These are phyloP conservation scores for Pichia californica DNA, from an alignment of 805 yeast species.

Conservation along the genomic window DNA sequence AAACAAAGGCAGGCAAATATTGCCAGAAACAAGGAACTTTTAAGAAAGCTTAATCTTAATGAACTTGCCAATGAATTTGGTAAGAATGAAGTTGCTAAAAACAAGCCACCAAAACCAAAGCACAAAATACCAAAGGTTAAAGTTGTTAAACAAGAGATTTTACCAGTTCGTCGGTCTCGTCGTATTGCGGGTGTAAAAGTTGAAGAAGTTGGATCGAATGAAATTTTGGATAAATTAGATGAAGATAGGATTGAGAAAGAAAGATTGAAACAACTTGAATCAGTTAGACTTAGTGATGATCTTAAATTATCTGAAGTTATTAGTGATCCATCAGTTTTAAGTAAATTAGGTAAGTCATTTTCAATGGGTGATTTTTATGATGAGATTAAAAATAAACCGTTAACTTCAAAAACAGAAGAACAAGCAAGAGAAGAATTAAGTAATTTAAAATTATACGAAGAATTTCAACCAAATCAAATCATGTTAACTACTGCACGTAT, in stretches of 20 bases:
- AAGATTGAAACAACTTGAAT: constrained; percentile 38
- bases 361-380: constrained; percentile 71
- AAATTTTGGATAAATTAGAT: constrained; percentile 31
- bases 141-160: constrained; percentile 25
- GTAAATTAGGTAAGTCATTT: constrained; percentile 41
- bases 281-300: constrained; percentile 59
- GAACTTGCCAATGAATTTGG: constrained; percentile 36
- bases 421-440: constrained; percentile 49
- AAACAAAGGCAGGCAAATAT: constrained; percentile 70
- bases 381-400: constrained; percentile 32
- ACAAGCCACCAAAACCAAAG: neutral
- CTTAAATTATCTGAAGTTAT: constrained; percentile 52
- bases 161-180: constrained; percentile 71
- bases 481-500: constrained; percentile 68
- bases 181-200: constrained; percentile 65
- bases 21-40: constrained; percentile 70
- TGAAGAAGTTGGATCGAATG: constrained; percentile 35
- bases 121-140: constrained; percentile 18
- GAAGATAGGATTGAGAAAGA: constrained; percentile 28
- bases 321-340: constrained; percentile 32
- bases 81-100: constrained; percentile 1
- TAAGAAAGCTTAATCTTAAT: constrained; percentile 64
- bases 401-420: constrained; percentile 38
- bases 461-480: constrained; percentile 62
- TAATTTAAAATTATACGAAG: constrained; percentile 43